A percentile compares a stretch with the other conserved stretches of the same genome.
Evolutionary conservation across 2,329 filamentous ascomycete genomes (phyloP).

Genomic region (Diplodia corticola): DNA sequence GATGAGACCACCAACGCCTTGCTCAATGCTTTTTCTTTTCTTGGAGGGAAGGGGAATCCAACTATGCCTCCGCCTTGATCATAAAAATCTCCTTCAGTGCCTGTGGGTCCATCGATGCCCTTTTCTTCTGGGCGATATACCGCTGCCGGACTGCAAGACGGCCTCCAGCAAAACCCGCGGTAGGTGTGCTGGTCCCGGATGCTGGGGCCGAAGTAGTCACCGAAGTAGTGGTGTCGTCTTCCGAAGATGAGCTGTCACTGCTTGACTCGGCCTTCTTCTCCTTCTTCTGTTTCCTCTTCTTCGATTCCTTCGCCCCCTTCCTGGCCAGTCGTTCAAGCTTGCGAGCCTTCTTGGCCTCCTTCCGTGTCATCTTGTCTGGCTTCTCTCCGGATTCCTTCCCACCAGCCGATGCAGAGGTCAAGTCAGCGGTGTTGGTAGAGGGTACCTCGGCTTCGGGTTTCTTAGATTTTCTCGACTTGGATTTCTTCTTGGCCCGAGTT

Average conservation of each 20-base stretch:
- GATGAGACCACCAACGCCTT: conserved; percentile 21
- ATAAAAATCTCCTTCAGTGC: conserved; percentile 85
- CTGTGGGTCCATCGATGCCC: conserved; percentile 76
- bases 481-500: conserved; percentile 29
- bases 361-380: conserved; percentile 29
- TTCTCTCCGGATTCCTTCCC: conserved; percentile 47
- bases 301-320: conserved; percentile 45
- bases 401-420: conserved; percentile 28
- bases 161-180: conserved; percentile 49
- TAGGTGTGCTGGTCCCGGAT: conserved; percentile 40
- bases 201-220: conserved; percentile 45
- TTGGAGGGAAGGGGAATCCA: too few species aligned
- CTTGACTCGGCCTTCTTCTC: conserved; percentile 35
- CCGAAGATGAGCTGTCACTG: conserved; percentile 26
- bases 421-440: conserved; percentile 26
- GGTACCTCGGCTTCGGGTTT: conserved; percentile 27
- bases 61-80: conserved; percentile 53
- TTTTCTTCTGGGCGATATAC: conserved; percentile 85
- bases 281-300: conserved; percentile 51
- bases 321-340: conserved; percentile 49
- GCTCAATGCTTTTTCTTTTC: conserved; percentile 10
- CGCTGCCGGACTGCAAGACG: conserved; percentile 75
- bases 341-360: conserved; percentile 35
- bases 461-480: conserved; percentile 39
- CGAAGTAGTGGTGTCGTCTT: conserved; percentile 32